phyloP scores from a whole-genome alignment of 495 filamentous ascomycete genomes.

The Penicillium bialowiezense region DNA sequence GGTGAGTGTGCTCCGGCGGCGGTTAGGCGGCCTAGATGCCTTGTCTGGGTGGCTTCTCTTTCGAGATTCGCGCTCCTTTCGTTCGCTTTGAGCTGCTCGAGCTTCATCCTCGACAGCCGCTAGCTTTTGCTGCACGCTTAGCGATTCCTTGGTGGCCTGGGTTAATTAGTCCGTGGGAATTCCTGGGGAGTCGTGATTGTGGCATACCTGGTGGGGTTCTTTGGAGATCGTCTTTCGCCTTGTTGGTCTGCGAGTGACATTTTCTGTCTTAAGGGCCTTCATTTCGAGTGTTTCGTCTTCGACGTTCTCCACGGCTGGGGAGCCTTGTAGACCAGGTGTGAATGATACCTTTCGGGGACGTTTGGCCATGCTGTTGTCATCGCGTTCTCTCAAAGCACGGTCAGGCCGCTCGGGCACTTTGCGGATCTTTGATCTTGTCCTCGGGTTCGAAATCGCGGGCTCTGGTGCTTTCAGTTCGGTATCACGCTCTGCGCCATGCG shows the following conservation, averaged over 20 bases:
- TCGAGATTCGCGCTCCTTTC: slow-evolving; percentile 42
- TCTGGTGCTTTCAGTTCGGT: slow-evolving; percentile 27
- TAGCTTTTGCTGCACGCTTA: slow-evolving; percentile 45
- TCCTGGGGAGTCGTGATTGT: slow-evolving; percentile 1
- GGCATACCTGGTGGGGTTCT: slow-evolving; percentile 34
- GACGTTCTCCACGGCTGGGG: slow-evolving; percentile 21
- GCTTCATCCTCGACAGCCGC: slow-evolving; percentile 48
- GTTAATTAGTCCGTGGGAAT: slow-evolving; percentile 10
- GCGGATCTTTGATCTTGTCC: slow-evolving; percentile 19
- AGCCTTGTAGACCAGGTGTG: slow-evolving; percentile 38
- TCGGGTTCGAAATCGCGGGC: slow-evolving; percentile 15
- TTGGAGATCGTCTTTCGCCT: slow-evolving; percentile 32
- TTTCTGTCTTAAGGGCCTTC: slow-evolving; percentile 34
- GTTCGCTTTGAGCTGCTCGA: slow-evolving; percentile 32
- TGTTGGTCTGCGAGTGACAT: slow-evolving; percentile 34
- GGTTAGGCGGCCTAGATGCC: slow-evolving; percentile 41
- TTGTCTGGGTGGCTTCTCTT: slow-evolving; percentile 43
- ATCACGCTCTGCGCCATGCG: slow-evolving; percentile 13
- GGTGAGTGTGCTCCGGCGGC: slow-evolving; percentile 68
- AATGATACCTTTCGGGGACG: slow-evolving; percentile 48
- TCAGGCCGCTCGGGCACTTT: slow-evolving; percentile 27
- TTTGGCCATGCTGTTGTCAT: slow-evolving; percentile 36
- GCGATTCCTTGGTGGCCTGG: slow-evolving; percentile 18
- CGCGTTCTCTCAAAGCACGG: slow-evolving; percentile 42
- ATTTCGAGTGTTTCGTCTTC: slow-evolving; percentile 39